Evolutionary conservation across 345 rosid genomes (phyloP), one percentile per base, ranked within the genome.

Genomic region (Noccaea bulbosa): DNA sequence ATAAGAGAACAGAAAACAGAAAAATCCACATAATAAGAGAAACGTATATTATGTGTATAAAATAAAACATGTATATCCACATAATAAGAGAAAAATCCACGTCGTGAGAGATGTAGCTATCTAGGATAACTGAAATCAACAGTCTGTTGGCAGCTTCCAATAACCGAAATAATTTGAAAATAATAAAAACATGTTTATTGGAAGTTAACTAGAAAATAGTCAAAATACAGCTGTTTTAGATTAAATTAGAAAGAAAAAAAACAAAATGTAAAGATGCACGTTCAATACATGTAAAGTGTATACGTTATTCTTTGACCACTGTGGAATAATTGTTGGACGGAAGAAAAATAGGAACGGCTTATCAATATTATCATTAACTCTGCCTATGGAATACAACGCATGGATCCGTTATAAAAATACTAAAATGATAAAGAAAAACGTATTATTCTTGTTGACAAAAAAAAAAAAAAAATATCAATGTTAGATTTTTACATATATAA

Each of bases 71-170:
- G 47, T 30, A 24, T 24, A 24, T 24, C 3, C 37, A 15, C 32
- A 8, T 4, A 59, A 48, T 38, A 24, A 34, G 34, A 56, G 7
- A 9, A 9, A 20, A 34, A 8, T 17, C 45, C 56, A 61, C 45
- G 35, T 53, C 69, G 32, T 17, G 27, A 52, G 48, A 71, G 30
- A 43, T 33, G 40, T 27, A 47, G 53, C 11, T 35, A n/a, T 66
- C 37, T 44, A 35, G 11, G 34, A 27, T 27, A 6, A 4, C 16
- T 54, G 38, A 6, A 44, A 53, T 63, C 40, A 20, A 63, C 20
- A 50, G 43, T 46, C 53, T 73, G 41, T 51, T 17, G 11, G 49
- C 45, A 39, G 54, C 22, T 69, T 57, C 14, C 57, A 17, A 65
- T 8, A 69, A 37, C 15, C 8, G 12, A 45, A 72, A 64, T 44